Evolutionary conservation across 306 rosid species (phyloP).

Genomic region (Elaeagnus macrophylla): DNA sequence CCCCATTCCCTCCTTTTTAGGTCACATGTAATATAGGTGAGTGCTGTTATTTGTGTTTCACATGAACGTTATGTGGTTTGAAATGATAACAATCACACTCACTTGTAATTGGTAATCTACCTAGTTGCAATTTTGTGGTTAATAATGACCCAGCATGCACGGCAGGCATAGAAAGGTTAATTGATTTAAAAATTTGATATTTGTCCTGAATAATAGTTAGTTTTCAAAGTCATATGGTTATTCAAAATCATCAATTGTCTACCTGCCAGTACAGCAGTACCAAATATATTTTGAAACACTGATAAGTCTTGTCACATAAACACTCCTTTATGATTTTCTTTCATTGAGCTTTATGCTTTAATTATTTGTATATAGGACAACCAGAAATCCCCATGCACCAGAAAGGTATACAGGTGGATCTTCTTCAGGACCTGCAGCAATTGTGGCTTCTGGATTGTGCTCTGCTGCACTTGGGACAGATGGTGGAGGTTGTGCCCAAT

Average conservation of each 20-base stretch:
- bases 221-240: too few species aligned
- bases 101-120: not conserved
- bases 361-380: slow-evolving; percentile 32
- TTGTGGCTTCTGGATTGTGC: slow-evolving; percentile 92
- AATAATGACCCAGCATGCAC: too few species aligned
- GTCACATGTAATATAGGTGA: slow-evolving; percentile 14
- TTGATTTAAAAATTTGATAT: too few species aligned
- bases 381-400: slow-evolving; percentile 91
- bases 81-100: not conserved
- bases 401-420: slow-evolving; percentile 97
- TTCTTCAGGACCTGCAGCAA: slow-evolving; percentile 95
- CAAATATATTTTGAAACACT: too few species aligned
- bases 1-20: not conserved
- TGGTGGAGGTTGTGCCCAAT: slow-evolving; percentile 78
- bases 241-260: too few species aligned
- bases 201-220: too few species aligned
- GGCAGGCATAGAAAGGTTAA: too few species aligned
- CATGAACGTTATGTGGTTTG: not conserved
- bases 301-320: too few species aligned
- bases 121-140: not conserved
- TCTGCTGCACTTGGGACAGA: slow-evolving; percentile 97
- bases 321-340: too few species aligned
- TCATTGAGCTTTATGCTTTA: too few species aligned
- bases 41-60: slow-evolving; percentile 10
- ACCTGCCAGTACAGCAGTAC: too few species aligned